Conservation (phyloP, 2,329 filamentous ascomycete species). For the Arthrobotrys pseudoclavata region DNA sequence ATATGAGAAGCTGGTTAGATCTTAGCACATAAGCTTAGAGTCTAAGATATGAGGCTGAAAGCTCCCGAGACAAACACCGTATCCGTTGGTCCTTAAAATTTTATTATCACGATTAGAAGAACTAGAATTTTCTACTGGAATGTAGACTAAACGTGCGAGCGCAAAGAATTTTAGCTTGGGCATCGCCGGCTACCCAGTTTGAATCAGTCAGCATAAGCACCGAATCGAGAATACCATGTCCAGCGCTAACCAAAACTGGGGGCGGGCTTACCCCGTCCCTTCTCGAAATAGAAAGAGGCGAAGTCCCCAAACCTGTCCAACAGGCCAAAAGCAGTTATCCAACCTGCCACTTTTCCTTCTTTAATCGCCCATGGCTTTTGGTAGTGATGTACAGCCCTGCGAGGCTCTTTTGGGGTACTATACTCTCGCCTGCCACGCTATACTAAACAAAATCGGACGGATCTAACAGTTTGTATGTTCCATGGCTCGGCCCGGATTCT, state of each 20-base stretch:
- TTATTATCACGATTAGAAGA: conserved; percentile 8
- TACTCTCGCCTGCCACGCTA: background rate
- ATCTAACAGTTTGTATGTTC: background rate
- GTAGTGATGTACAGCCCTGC: conserved; percentile 33
- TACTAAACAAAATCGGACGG: background rate
- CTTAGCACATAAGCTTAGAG: conserved; percentile 9
- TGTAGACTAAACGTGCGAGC: background rate
- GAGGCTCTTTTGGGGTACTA: conserved; percentile 32
- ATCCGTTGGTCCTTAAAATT: conserved; percentile 1
- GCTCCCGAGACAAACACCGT: conserved; percentile 10
- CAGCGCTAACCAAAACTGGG: conserved; percentile 5
- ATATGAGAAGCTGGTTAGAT: background rate
- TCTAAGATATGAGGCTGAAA: conserved; percentile 7
- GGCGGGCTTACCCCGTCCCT: conserved; percentile 8
- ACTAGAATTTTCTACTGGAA: conserved; percentile 4
- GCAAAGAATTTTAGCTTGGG: background rate
- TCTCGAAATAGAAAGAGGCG: conserved; percentile 45
- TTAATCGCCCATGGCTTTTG: background rate
- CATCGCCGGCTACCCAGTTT: conserved; percentile 8
- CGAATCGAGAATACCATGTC: conserved; percentile 6
- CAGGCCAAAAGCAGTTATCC: conserved; percentile 9
- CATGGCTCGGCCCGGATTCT: conserved; percentile 12
- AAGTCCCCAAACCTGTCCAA: conserved; percentile 11
- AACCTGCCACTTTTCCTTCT: conserved; percentile 7
- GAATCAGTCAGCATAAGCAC: conserved; percentile 46